Evolutionary conservation across 257 asterid species (phyloP).

Genomic region (Solanum lignicaule): DNA sequence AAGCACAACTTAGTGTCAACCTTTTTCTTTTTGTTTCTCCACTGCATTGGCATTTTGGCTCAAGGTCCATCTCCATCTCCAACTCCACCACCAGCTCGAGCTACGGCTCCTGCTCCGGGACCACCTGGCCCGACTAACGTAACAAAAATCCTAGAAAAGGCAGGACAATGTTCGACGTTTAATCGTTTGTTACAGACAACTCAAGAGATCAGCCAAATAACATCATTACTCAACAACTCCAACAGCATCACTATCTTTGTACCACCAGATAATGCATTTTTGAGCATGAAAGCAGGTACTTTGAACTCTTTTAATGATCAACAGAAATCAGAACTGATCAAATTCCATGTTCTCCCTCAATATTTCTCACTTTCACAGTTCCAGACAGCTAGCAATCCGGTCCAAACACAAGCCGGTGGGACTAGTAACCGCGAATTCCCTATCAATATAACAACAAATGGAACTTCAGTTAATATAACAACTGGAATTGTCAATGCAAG

Average conservation of each 20-base stretch:
- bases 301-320: conserved; percentile 31
- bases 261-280: conserved; percentile 36
- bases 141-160: conserved; percentile 44
- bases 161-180: conserved; percentile 34
- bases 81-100: not conserved
- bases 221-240: conserved; percentile 37
- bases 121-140: conserved; percentile 38
- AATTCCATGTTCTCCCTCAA: conserved; percentile 36
- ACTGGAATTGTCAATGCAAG: conserved; percentile 43
- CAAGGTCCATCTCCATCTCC: conserved; percentile 15
- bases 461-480: conserved; percentile 31
- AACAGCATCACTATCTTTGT: conserved; percentile 40
- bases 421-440: conserved; percentile 20
- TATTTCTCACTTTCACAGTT: conserved; percentile 27
- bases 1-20: not conserved
- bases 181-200: conserved; percentile 44
- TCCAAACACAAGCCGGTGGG: conserved; percentile 46
- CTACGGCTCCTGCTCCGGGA: conserved; percentile 23
- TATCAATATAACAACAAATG: conserved; percentile 35
- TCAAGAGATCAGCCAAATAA: conserved; percentile 35
- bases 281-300: conserved; percentile 28
- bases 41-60: conserved; percentile 6
- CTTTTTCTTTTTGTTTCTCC: conserved; percentile 7
- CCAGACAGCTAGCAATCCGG: conserved; percentile 35
- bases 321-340: conserved; percentile 31